Base-by-base conservation (phyloP, 768 basidiomycete genomes). In the Rhodosporidiobolus sp. region DNA sequence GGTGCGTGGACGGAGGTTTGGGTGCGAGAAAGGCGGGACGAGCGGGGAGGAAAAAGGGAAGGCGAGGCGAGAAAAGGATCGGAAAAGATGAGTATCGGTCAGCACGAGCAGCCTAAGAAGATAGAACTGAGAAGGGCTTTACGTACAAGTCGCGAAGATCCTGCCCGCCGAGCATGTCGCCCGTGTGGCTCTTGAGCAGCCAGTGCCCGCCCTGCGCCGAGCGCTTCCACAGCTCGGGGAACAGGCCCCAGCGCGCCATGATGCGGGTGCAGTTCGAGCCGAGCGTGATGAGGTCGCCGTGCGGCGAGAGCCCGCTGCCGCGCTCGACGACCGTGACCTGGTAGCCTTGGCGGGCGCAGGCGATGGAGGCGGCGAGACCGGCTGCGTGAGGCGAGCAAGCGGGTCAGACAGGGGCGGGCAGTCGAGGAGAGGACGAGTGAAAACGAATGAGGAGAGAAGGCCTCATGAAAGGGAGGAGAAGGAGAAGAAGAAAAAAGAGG, bases 351-450 rank as follows among this genome's bases (percentile, higher is more conserved):
- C 63, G 50, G 11, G 54, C 35, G 43, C 63, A 64, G 8, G 63
- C 63, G 43, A 64, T 64, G 63, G 63, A 46, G 14, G 62, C 49
- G 22, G 62, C 62, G 62, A 63, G 62, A 34, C 62, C 62, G n/a
- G 62, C 62, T 63, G 62, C n/a, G 35, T 9, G 35, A 46, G 19
- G 34, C 7, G 34, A 38, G 35, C 22, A 46, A 38, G 16, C 10
- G 58, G 22, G 32, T 5, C 9, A 59, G n/a, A 32, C 9, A 59
- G 53, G 53, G 30, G 28, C 10, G 26, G 32, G 30, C 7, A 55
- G 12, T 8, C 11, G 28, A 55, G 12, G 54, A 55, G 19, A 19
- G 16, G 28, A 17, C 11, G 14, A n/a, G 30, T 30, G n/a, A 9
- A 10, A 22, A 22, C 3, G 26, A n/a, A n/a, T n/a, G n/a, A n/a